A percentile compares a stretch with the other conserved stretches of the same genome.
These are phyloP conservation scores for Eruca vesicaria DNA, from an alignment of 441 rosid species.

Conservation along the genomic window DNA sequence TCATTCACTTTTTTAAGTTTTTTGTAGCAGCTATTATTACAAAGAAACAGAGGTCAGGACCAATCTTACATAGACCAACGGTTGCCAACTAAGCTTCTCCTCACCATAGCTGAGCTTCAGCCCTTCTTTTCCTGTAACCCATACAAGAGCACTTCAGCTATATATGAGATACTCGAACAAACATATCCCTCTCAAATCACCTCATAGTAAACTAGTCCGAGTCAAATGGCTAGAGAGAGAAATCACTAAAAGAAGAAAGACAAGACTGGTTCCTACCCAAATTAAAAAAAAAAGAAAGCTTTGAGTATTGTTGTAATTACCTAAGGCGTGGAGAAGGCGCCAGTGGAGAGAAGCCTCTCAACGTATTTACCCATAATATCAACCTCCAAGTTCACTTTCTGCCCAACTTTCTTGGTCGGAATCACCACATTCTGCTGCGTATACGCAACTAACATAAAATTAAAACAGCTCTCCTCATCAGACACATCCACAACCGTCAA, in stretches of 20 bases:
- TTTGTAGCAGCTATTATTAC: slow-evolving; percentile 12
- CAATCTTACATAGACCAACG: slow-evolving; percentile 6
- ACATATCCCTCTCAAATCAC: not conserved
- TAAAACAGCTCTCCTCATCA: slow-evolving; percentile 72
- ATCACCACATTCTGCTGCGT: slow-evolving; percentile 78
- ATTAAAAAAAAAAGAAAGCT: not conserved
- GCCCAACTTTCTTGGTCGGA: slow-evolving; percentile 66
- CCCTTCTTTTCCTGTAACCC: slow-evolving; percentile 17
- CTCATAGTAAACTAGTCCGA: not conserved
- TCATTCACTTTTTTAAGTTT: not conserved
- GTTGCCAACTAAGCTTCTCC: not conserved
- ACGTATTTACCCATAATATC: slow-evolving; percentile 92
- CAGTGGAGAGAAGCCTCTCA: slow-evolving; percentile 72
- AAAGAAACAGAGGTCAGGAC: not conserved
- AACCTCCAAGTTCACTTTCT: slow-evolving; percentile 90
- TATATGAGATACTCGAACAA: not conserved
- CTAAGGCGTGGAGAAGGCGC: slow-evolving; percentile 25
- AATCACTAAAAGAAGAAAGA: too few species aligned
- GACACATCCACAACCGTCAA: slow-evolving; percentile 84
- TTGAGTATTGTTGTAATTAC: too few species aligned
- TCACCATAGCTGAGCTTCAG: not conserved
- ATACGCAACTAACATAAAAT: slow-evolving; percentile 80
- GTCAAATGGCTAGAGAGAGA: not conserved
- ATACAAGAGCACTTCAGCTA: slow-evolving; percentile 3
- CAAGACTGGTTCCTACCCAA: too few species aligned